Conservation (phyloP, 2,329 filamentous ascomycete species). For the Onygena corvina region DNA sequence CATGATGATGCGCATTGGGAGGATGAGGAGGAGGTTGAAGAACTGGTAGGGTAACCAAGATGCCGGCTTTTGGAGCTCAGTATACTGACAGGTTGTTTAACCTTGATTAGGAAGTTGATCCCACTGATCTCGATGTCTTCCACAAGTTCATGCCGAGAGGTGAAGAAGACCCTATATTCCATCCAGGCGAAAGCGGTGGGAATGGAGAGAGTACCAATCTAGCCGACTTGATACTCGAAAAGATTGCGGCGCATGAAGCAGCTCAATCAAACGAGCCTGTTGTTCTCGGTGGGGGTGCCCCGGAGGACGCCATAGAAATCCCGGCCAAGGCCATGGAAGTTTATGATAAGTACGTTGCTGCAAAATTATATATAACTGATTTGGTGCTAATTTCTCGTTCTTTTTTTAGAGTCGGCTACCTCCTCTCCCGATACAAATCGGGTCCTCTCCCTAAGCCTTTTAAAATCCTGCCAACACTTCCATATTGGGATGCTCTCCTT, state of each 20-base stretch:
- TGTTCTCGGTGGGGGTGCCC: slow-evolving; percentile 44
- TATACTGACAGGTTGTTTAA: neutral
- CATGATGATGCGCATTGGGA: slow-evolving; percentile 54
- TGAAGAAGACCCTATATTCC: slow-evolving; percentile 60
- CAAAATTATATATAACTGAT: neutral
- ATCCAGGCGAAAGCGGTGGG: slow-evolving; percentile 40
- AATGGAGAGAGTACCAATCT: slow-evolving; percentile 59
- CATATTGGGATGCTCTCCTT: slow-evolving; percentile 82
- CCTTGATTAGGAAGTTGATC: slow-evolving; percentile 59
- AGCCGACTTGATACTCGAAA: slow-evolving; percentile 83
- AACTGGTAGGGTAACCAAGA: slow-evolving; percentile 25
- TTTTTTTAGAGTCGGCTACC: slow-evolving; percentile 57
- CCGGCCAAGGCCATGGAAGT: slow-evolving; percentile 88
- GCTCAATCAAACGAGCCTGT: slow-evolving; percentile 39
- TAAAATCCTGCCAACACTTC: slow-evolving; percentile 87
- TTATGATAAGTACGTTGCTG: slow-evolving; percentile 59
- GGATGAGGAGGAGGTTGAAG: slow-evolving; percentile 55
- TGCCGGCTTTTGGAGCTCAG: neutral
- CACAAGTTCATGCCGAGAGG: slow-evolving; percentile 73
- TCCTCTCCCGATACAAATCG: slow-evolving; percentile 85
- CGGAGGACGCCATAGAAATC: slow-evolving; percentile 73
- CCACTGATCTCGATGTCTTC: slow-evolving; percentile 78
- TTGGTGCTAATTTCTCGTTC: neutral
- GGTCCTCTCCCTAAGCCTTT: slow-evolving; percentile 96
- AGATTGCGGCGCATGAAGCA: slow-evolving; percentile 85